Evolutionary conservation across 1,139 yeast species (phyloP).

Genomic region (Chernovozyma sophiae-reginae): DNA sequence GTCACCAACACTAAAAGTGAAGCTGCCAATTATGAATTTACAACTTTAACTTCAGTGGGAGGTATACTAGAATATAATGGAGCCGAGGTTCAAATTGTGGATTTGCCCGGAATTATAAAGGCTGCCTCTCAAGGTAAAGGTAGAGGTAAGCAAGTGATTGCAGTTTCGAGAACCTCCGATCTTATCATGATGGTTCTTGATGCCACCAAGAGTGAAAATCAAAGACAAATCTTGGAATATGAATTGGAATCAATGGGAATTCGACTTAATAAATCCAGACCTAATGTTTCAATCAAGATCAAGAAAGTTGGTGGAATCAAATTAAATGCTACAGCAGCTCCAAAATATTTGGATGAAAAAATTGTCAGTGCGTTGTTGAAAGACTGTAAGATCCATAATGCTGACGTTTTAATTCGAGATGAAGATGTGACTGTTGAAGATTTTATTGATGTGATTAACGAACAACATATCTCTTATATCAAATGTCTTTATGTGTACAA

Average conservation of each 20-base stretch:
- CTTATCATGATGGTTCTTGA: conserved; percentile 89
- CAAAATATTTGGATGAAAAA: conserved; percentile 76
- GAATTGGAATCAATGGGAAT: conserved; percentile 95
- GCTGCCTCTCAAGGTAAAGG: conserved; percentile 98
- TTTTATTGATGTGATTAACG: conserved; percentile 87
- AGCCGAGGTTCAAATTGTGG: conserved; percentile 94
- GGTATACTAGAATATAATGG: conserved; percentile 94
- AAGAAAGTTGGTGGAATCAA: conserved; percentile 93
- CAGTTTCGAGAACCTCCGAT: conserved; percentile 94
- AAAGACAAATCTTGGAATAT: conserved; percentile 76
- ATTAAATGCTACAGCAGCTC: conserved; percentile 75
- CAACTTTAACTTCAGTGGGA: conserved; percentile 94
- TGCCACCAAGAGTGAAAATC: conserved; percentile 91
- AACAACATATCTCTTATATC: conserved; percentile 79
- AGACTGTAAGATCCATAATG: conserved; percentile 88
- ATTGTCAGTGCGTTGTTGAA: conserved; percentile 71
- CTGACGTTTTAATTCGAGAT: conserved; percentile 87
- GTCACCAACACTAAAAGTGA: conserved; percentile 93
- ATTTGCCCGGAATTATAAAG: conserved; percentile 93
- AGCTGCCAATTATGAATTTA: conserved; percentile 92
- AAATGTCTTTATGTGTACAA: conserved; percentile 92
- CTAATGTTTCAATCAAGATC: conserved; percentile 73
- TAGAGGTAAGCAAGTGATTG: conserved; percentile 93
- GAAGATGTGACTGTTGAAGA: conserved; percentile 90
- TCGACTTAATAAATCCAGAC: conserved; percentile 73